Evolutionary conservation across 108 stramenopile genomes (phyloP), one percentile per base, ranked within the genome.

Genomic region (Skeletonema potamos): DNA sequence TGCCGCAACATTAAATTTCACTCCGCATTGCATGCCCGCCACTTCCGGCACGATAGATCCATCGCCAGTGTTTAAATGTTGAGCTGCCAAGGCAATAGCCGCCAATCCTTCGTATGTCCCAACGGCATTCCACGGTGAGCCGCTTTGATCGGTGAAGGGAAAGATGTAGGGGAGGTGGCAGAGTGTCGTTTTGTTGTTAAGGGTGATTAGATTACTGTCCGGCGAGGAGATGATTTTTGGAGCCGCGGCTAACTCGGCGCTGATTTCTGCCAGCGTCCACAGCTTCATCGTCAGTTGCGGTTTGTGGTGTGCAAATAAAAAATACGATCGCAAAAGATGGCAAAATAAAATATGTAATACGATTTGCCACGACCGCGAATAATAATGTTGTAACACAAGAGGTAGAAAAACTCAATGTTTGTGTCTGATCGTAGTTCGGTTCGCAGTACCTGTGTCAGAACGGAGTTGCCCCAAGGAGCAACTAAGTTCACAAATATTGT

Each of bases 21-120:
- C 27, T 17, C 37, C 27, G 33, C 66, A 74, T 12, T 24, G 11
- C 6, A 68, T 20, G 29, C 36, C 12, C 4, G 62, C 61, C 74
- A 41, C 22, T 48, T 68, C 73, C 10, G 73, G 59, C 9, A 74
- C 27, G 3, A 79, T 79, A 3, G 62, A 51, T 18, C 73, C 77
- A 48, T 79, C 62, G 0, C 73, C 71, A n/a, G 57, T 48, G 29
- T 77, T 72, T 12, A 66, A 62, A 54, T 77, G 57, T 39, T 76
- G 39, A 41, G 39, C 39, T 32, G 61, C 69, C 70, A 76, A 51
- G 3, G 61, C 26, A 18, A 70, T 30, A 17, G 55, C 56, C 13
- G 69, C 64, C 2, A 46, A 9, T n/a, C 68, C 74, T 12, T 74
- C 48, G 68, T 51, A 75, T 27, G 11, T 18, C 8, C 65, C 74